Conservation (phyloP, 495 filamentous ascomycete species). For the Choiromyces venosus region DNA sequence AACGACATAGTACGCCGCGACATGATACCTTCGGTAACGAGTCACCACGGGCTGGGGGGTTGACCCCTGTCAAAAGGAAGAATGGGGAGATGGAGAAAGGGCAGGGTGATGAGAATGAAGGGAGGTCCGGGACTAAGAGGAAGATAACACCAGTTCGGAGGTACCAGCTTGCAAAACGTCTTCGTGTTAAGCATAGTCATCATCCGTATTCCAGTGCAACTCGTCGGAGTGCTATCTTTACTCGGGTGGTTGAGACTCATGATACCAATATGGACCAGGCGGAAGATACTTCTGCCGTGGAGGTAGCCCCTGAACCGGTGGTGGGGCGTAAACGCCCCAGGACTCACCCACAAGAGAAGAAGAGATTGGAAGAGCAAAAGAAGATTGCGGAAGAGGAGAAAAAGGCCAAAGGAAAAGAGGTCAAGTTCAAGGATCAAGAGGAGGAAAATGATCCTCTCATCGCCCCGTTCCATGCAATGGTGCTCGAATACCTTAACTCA, state of each 20-base stretch:
- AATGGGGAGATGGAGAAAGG: neutral
- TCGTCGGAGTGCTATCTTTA: slow-evolving; percentile 33
- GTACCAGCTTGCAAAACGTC: slow-evolving; percentile 31
- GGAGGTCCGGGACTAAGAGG: neutral
- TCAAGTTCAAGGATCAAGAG: slow-evolving; percentile 15
- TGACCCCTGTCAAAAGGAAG: slow-evolving; percentile 1
- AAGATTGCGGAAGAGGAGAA: slow-evolving; percentile 26
- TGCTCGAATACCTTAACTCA: slow-evolving; percentile 39
- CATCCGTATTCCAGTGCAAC: slow-evolving; percentile 26
- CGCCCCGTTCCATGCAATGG: slow-evolving; percentile 35
- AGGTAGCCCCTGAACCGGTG: neutral
- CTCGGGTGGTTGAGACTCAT: slow-evolving; percentile 15
- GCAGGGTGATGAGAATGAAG: neutral
- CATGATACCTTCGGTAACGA: neutral
- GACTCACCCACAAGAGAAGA: slow-evolving; percentile 37
- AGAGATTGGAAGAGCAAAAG: slow-evolving; percentile 18
- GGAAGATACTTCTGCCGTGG: slow-evolving; percentile 6
- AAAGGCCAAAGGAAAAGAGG: slow-evolving; percentile 14
- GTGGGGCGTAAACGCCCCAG: slow-evolving; percentile 28
- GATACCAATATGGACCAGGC: slow-evolving; percentile 18
- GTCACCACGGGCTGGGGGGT: neutral
- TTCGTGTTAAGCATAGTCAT: slow-evolving; percentile 31
- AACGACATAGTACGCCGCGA: neutral
- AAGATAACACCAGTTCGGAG: slow-evolving; percentile 22
- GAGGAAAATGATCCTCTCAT: slow-evolving; percentile 22